Evolutionary conservation across 1,284 basidiomycete species (phyloP), one percentile per base, ranked within the genome.

Genomic region (Filobasidium uniguttulatum): DNA sequence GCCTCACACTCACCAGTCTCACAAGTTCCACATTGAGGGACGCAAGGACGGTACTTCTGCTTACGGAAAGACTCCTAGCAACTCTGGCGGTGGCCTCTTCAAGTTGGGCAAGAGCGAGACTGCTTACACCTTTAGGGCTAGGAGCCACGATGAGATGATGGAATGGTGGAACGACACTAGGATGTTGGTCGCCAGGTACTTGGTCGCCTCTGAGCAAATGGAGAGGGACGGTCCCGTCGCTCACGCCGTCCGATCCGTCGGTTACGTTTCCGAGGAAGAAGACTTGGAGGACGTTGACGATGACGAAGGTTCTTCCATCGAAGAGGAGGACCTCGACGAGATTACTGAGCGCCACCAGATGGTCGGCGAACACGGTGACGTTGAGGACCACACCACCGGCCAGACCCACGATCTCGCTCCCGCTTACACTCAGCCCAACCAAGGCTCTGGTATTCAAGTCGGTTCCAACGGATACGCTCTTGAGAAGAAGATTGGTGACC

Each of bases 91-190:
- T 0, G 80, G 81, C 8, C 56, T 72, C 60, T 66, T 75, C 55
- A 77, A 80, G 60, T 62, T 75, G 52, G 68, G 72, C 54, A 65
- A 69, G 51, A 68, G 67, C 56, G 74, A 75, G 51, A 72, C 72
- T 53, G 87, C 87, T 22, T 97, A 86, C 81, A 88, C 82, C 41
- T 97, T 98, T 77, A 79, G 90, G 46, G 79, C 85, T 38, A 75
- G 91, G 56, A 83, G 80, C 58, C 81, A 87, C 63, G 91, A 97
- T 59, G 93, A 96, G 64, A 89, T 97, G 86, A 91, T 97, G 88
- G 93, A 97, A 72, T 96, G 94, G 85, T 98, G 94, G 93, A 97
- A 97, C 69, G 94, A 97, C 68, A 76, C 94, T 49, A 76, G 90
- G 60, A 94, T 97, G 88, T 76, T 98, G 52, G 91, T 87, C 64